phyloP scores from a whole-genome alignment of 2,329 filamentous ascomycete genomes.

The Helicocarpus griseus region DNA sequence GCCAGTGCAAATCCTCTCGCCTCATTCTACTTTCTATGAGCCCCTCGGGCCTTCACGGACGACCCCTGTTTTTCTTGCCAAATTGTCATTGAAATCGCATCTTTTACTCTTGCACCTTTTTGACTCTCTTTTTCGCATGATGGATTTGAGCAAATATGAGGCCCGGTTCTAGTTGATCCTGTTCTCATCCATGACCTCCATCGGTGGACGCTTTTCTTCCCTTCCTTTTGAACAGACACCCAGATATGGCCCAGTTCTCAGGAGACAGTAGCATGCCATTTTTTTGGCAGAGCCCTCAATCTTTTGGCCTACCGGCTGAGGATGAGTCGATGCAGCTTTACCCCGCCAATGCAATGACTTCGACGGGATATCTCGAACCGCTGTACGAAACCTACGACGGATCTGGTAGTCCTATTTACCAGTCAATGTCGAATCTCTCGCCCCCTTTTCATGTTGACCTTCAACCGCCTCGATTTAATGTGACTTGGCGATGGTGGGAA shows the following conservation, averaged over 20 bases:
- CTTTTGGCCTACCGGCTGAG: background rate
- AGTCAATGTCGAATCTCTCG: background rate
- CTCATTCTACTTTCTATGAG: background rate
- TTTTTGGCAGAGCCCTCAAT: background rate
- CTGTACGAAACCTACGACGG: background rate
- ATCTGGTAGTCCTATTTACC: background rate
- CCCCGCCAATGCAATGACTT: background rate
- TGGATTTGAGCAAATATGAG: background rate
- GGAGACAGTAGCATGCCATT: background rate
- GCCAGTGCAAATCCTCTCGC: background rate
- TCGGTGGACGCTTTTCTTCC: background rate
- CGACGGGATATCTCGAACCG: background rate
- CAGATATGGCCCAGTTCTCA: background rate
- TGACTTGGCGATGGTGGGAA: conserved; percentile 32
- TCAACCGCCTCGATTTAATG: conserved; percentile 21
- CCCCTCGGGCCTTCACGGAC: background rate
- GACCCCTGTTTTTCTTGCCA: background rate
- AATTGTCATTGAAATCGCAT: background rate
- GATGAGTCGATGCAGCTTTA: background rate
- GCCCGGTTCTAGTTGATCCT: background rate
- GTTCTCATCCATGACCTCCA: background rate
- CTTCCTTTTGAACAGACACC: background rate
- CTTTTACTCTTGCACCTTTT: no score
- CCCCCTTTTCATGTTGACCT: conserved; percentile 4
- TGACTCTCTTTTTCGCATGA: background rate